These are phyloP conservation scores for Zarea fungicola DNA, from an alignment of 2,329 filamentous ascomycete genomes.

Conservation along the genomic window DNA sequence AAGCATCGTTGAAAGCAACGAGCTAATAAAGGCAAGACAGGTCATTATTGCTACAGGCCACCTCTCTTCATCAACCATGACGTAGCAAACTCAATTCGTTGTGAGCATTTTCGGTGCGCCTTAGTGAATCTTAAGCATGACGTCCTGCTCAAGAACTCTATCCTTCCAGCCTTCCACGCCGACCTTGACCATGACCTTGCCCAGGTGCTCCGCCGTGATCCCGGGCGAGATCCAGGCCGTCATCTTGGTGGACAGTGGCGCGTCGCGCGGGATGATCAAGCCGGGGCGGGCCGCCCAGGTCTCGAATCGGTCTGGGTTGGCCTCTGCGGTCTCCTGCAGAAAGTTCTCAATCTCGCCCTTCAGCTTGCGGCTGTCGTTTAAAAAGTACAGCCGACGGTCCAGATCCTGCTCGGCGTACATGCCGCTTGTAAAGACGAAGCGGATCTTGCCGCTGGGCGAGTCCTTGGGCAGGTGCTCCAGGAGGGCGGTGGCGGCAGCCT, in stretches of 20 bases:
- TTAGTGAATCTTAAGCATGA: neutral
- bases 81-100: too few species aligned
- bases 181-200: slow-evolving; percentile 31
- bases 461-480: slow-evolving; percentile 25
- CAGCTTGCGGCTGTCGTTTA: slow-evolving; percentile 32
- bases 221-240: slow-evolving; percentile 24
- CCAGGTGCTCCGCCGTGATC: slow-evolving; percentile 32
- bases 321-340: slow-evolving; percentile 33
- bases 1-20: too few species aligned
- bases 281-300: slow-evolving; percentile 33
- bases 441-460: slow-evolving; percentile 30
- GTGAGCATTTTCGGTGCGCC: too few species aligned
- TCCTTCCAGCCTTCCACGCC: slow-evolving; percentile 31
- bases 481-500: slow-evolving; percentile 57
- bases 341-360: slow-evolving; percentile 36
- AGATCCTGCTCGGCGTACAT: slow-evolving; percentile 29
- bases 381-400: slow-evolving; percentile 29
- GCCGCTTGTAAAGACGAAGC: slow-evolving; percentile 39
- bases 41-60: too few species aligned
- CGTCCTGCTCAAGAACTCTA: slow-evolving; percentile 30
- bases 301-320: slow-evolving; percentile 27
- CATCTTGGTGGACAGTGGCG: slow-evolving; percentile 22
- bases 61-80: too few species aligned
- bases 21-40: too few species aligned
- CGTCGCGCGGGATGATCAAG: slow-evolving; percentile 24